These are phyloP conservation scores for Ophiostoma perfectum DNA, from an alignment of 2,329 filamentous ascomycete genomes.

Conservation along the genomic window DNA sequence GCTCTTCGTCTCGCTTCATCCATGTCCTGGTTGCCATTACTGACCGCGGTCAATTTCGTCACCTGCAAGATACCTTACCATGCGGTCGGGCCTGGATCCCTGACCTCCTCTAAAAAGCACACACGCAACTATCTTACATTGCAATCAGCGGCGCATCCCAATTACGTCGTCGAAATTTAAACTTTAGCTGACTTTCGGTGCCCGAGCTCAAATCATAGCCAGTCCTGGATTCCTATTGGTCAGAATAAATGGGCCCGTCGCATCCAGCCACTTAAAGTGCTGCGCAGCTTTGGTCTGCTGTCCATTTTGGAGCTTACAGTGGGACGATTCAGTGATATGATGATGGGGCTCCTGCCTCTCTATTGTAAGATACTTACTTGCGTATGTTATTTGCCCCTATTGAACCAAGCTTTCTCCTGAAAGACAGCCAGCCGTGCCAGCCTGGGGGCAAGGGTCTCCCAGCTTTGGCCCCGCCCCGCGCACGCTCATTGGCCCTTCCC, in stretches of 20 bases:
- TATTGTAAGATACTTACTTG: not conserved
- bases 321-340: not conserved
- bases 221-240: not conserved
- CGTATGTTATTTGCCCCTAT: constrained; percentile 22
- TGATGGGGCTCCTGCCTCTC: constrained; percentile 1
- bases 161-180: constrained; percentile 11
- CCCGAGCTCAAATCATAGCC: not conserved
- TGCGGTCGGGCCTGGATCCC: not conserved
- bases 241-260: not conserved
- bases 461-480: constrained; percentile 20
- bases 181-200: not conserved
- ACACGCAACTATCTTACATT: not conserved
- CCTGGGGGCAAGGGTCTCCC: constrained; percentile 17
- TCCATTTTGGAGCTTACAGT: not conserved
- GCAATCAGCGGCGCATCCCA: constrained; percentile 7
- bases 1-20: too few species aligned
- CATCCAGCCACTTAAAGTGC: not conserved
- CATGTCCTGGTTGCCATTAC: too few species aligned
- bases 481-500: constrained; percentile 23
- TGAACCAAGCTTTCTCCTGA: constrained; percentile 5
- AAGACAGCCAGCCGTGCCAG: constrained; percentile 18
- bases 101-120: not conserved
- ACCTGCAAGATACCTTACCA: not conserved
- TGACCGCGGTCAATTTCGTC: too few species aligned
- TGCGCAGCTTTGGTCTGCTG: not conserved